These are phyloP conservation scores for Nicotiana noctiflora DNA, from an alignment of 257 asterid genomes.

Conservation along the genomic window DNA sequence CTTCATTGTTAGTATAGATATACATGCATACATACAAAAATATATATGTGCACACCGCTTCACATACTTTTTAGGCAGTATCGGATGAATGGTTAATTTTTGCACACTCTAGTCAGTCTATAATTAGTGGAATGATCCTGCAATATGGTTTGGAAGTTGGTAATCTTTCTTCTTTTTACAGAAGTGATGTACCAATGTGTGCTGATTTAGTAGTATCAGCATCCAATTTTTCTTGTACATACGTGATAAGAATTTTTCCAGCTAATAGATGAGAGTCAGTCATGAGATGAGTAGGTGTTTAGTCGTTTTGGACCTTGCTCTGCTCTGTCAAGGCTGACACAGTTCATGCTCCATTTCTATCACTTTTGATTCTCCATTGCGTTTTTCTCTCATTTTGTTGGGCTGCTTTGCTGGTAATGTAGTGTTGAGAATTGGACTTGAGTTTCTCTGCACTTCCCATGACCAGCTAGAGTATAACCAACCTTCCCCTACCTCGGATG, in stretches of 20 bases:
- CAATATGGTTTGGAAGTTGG: not conserved
- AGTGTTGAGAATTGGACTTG: conserved; percentile 30
- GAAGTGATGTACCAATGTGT: not conserved
- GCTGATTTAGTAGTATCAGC: conserved; percentile 6
- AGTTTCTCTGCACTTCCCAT: conserved; percentile 43
- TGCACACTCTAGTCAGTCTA: not conserved
- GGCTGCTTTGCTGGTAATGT: conserved; percentile 37
- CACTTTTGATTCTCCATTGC: not conserved
- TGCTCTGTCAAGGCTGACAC: conserved; percentile 19
- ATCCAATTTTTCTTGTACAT: not conserved
- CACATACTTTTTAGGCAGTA: not conserved
- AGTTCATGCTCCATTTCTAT: not conserved
- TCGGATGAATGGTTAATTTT: not conserved
- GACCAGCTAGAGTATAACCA: conserved; percentile 37
- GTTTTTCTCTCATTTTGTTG: not conserved
- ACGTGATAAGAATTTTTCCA: not conserved
- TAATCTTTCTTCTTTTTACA: not conserved
- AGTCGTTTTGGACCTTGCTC: not conserved
- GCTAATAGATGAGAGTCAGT: not conserved
- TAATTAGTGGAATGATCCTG: not conserved
- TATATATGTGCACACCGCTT: too few relatives aligned
- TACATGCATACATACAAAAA: too few relatives aligned
- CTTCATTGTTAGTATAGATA: not conserved
- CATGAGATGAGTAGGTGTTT: conserved; percentile 6
- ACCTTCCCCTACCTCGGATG: conserved; percentile 5